A percentile compares a stretch with the other conserved stretches of the same genome.
Evolutionary conservation across 1,139 yeast genomes (phyloP).

Genomic region (Hemisphaericaspora xylofermentans): DNA sequence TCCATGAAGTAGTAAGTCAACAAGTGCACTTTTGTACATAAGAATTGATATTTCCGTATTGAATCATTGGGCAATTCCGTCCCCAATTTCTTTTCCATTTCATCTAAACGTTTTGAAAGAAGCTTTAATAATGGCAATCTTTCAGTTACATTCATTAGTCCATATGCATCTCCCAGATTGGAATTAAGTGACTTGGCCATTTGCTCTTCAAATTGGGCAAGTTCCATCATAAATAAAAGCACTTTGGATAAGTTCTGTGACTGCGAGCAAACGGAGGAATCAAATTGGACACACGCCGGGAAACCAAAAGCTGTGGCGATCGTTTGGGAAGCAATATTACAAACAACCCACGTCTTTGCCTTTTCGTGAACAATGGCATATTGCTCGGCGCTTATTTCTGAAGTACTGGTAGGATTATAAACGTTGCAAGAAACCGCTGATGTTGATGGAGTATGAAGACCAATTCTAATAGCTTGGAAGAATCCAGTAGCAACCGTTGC

Average conservation of each 20-base stretch:
- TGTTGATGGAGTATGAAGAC: conserved; percentile 61
- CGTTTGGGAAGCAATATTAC: conserved; percentile 85
- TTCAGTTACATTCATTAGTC: conserved; percentile 65
- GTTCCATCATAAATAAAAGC: conserved; percentile 72
- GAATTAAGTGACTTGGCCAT: conserved; percentile 75
- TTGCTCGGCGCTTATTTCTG: conserved; percentile 20
- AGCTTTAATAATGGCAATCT: conserved; percentile 73
- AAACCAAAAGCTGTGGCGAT: conserved; percentile 92
- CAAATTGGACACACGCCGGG: conserved; percentile 88
- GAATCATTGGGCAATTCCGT: conserved; percentile 50
- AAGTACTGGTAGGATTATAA: conserved; percentile 8
- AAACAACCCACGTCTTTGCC: conserved; percentile 86
- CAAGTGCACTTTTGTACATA: conserved; percentile 75
- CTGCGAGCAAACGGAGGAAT: conserved; percentile 62
- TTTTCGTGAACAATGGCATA: conserved; percentile 65
- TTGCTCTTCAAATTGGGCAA: conserved; percentile 84
- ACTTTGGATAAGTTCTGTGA: conserved; percentile 52
- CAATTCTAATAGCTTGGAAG: conserved; percentile 88
- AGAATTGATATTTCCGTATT: conserved; percentile 63
- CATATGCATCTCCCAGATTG: conserved; percentile 66
- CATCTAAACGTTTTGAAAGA: conserved; percentile 69
- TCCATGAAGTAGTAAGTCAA: conserved; percentile 81
- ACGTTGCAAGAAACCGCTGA: conserved; percentile 7
- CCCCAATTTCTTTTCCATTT: conserved; percentile 56
- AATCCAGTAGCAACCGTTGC: conserved; percentile 90